These are phyloP conservation scores for Boletus barrowsii DNA, from an alignment of 768 basidiomycete genomes.

Conservation along the genomic window DNA sequence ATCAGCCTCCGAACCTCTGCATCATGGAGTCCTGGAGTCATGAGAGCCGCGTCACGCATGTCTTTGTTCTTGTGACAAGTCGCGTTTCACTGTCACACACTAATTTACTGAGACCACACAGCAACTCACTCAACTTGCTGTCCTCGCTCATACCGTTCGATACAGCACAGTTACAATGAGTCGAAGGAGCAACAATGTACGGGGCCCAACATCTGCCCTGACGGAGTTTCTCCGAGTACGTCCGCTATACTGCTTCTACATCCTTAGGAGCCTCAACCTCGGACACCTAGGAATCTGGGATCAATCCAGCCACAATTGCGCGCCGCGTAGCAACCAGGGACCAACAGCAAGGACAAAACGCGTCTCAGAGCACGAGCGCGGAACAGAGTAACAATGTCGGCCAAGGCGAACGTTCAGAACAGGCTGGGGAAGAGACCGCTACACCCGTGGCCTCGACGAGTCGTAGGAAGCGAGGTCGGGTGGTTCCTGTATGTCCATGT, in stretches of 20 bases:
- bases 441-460: constrained; percentile 8
- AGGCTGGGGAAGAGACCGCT: not conserved
- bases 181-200: constrained; percentile 52
- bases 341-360: constrained; percentile 32
- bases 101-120: constrained; percentile 4
- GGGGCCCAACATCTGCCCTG: constrained; percentile 79
- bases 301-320: constrained; percentile 42
- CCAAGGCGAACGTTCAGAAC: constrained; percentile 16
- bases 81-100: constrained; percentile 11
- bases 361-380: constrained; percentile 7
- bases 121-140: not conserved
- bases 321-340: constrained; percentile 34
- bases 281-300: constrained; percentile 47
- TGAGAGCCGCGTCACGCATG: not conserved
- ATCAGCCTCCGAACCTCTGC: too few species aligned
- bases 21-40: too few species aligned
- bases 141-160: not conserved
- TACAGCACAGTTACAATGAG: constrained; percentile 17
- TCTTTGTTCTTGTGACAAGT: constrained; percentile 15
- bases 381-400: constrained; percentile 10
- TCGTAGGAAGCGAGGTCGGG: constrained; percentile 15
- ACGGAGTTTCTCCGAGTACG: constrained; percentile 76
- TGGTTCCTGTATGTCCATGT: constrained; percentile 7
- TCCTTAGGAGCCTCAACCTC: constrained; percentile 18
- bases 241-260: not conserved